A percentile compares a stretch with the other conserved stretches of the same genome.
These are phyloP conservation scores for Ceriops zippeliana DNA, from an alignment of 345 rosid genomes.

Conservation along the genomic window DNA sequence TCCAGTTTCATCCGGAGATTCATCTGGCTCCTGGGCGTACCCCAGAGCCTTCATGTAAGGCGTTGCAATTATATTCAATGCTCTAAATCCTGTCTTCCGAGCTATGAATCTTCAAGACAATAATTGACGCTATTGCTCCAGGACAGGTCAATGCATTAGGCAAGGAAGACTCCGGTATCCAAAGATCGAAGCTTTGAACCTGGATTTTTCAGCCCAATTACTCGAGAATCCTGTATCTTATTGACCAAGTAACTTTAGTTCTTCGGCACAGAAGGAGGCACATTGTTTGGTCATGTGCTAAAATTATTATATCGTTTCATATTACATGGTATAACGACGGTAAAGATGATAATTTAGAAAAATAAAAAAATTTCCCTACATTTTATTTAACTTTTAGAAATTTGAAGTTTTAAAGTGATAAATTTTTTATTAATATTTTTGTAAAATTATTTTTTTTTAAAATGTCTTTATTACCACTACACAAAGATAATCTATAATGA, in stretches of 20 bases:
- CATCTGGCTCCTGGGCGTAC: neutral
- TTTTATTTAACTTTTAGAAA: too few species aligned
- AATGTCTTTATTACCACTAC: too few species aligned
- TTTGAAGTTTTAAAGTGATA: too few species aligned
- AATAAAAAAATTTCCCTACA: too few species aligned
- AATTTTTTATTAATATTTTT: too few species aligned
- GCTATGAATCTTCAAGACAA: neutral
- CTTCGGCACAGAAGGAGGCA: slow-evolving; percentile 1
- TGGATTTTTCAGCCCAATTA: slow-evolving; percentile 14
- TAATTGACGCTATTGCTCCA: neutral
- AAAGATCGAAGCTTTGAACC: slow-evolving; percentile 1
- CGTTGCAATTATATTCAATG: neutral
- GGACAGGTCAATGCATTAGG: neutral
- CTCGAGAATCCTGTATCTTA: neutral
- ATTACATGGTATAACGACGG: too few species aligned
- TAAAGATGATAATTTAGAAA: too few species aligned
- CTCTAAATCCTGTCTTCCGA: neutral
- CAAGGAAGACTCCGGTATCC: slow-evolving; percentile 6
- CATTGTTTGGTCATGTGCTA: slow-evolving; percentile 19
- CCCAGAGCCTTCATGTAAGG: neutral
- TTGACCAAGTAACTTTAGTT: slow-evolving; percentile 17
- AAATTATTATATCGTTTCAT: too few species aligned
- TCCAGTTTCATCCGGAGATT: too few species aligned
- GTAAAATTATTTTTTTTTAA: too few species aligned
- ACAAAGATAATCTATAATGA: too few species aligned